Evolutionary conservation across 257 asterid species (phyloP).

Genomic region (Ligustrum vulgare): DNA sequence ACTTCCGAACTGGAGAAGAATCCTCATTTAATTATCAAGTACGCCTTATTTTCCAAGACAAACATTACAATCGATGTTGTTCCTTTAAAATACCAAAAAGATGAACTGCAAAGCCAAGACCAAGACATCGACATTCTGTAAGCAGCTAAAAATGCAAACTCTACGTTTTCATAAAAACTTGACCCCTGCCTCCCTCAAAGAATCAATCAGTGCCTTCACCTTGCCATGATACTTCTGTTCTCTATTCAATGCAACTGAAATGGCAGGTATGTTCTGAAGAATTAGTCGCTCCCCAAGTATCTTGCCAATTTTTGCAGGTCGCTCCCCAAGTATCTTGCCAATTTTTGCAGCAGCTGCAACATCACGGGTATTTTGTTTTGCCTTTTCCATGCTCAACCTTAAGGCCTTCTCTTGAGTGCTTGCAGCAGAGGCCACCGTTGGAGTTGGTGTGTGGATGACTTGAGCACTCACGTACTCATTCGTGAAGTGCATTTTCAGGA

Average conservation of each 20-base stretch:
- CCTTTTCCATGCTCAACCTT: slow-evolving; percentile 58
- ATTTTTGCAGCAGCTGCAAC: slow-evolving; percentile 95
- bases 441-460: slow-evolving; percentile 86
- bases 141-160: slow-evolving; percentile 14
- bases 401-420: slow-evolving; percentile 91
- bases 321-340: slow-evolving; percentile 78
- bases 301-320: slow-evolving; percentile 85
- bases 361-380: slow-evolving; percentile 66
- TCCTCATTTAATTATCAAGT: neutral
- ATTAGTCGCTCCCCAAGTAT: slow-evolving; percentile 72
- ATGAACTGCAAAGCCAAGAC: neutral
- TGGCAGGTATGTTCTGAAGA: slow-evolving; percentile 67
- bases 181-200: slow-evolving; percentile 65
- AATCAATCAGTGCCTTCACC: slow-evolving; percentile 83
- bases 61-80: neutral
- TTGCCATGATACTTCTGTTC: slow-evolving; percentile 91
- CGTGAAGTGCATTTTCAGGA: slow-evolving; percentile 82
- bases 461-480: slow-evolving; percentile 79
- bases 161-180: slow-evolving; percentile 42
- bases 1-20: neutral
- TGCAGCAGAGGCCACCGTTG: slow-evolving; percentile 88
- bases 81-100: neutral
- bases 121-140: neutral
- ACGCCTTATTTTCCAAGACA: no score
- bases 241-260: slow-evolving; percentile 59